Conservation (phyloP, 1,284 basidiomycete species). For the Laetiporus sulphureus region DNA sequence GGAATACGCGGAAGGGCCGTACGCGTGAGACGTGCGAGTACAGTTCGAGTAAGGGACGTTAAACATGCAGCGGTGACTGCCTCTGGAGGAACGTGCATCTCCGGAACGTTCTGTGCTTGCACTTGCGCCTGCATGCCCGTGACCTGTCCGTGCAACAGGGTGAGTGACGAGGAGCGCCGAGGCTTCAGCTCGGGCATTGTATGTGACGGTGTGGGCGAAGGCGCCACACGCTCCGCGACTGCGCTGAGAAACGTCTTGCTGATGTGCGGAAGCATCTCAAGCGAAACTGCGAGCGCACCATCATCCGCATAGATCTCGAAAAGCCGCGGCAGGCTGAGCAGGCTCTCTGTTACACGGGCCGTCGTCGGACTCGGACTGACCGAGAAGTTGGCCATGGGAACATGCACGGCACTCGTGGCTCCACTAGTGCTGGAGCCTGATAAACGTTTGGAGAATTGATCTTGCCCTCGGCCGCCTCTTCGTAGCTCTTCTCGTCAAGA, state of each 20-base stretch:
- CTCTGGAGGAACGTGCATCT: constrained; percentile 50
- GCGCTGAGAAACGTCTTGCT: constrained; percentile 50
- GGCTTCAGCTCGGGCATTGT: constrained; percentile 23
- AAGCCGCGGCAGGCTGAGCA: constrained; percentile 87
- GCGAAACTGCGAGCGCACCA: constrained; percentile 84
- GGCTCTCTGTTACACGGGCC: constrained; percentile 85
- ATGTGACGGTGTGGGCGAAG: constrained; percentile 17
- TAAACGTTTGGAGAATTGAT: too few species aligned
- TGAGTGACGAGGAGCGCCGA: constrained; percentile 23
- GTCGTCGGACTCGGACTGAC: constrained; percentile 86
- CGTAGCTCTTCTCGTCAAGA: constrained; percentile 70
- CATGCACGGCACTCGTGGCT: constrained; percentile 56
- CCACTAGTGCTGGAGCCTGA: too few species aligned
- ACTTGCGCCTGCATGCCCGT: neutral
- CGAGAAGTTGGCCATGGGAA: constrained; percentile 96
- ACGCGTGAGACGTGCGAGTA: constrained; percentile 67
- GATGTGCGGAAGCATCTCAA: constrained; percentile 74
- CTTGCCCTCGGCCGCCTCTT: constrained; percentile 86
- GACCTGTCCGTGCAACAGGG: constrained; percentile 24
- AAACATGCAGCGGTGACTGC: constrained; percentile 86
- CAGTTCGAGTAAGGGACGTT: constrained; percentile 76
- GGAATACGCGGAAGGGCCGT: constrained; percentile 60
- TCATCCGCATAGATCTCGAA: constrained; percentile 95
- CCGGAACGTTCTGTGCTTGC: neutral
- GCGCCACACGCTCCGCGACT: constrained; percentile 31